Evolutionary conservation across 1,284 basidiomycete species (phyloP).

Genomic region (Vanrija humicola): DNA sequence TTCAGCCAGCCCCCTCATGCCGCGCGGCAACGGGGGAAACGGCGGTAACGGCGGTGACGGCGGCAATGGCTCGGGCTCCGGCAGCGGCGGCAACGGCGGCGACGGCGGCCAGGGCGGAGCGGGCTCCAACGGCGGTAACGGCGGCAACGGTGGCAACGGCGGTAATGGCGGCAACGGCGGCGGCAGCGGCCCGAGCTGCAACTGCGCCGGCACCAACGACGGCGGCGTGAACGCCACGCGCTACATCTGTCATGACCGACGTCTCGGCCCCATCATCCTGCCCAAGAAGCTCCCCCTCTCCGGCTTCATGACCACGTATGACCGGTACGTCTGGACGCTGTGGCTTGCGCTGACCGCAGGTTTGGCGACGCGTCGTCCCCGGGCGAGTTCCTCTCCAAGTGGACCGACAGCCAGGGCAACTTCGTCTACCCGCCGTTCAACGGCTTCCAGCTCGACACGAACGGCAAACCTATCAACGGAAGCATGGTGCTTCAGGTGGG

Average conservation of each 20-base stretch:
- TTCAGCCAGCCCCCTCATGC: too few species aligned
- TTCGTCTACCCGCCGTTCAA: neutral
- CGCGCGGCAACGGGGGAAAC: too few species aligned
- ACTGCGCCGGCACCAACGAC: neutral
- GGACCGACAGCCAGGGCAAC: neutral
- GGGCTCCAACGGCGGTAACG: too few species aligned
- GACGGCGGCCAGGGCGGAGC: too few species aligned
- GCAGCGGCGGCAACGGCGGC: too few species aligned
- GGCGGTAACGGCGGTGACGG: too few species aligned
- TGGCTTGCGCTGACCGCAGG: neutral
- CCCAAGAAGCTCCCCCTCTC: neutral
- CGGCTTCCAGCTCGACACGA: constrained; percentile 4
- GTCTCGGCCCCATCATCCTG: neutral
- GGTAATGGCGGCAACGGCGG: too few species aligned
- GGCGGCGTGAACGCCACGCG: neutral
- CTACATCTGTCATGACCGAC: neutral
- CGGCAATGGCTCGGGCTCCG: too few species aligned
- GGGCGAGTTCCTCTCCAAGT: constrained; percentile 1
- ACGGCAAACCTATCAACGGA: neutral
- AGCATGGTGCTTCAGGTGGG: neutral
- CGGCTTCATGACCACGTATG: neutral
- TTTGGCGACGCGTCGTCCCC: neutral
- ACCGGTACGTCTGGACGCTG: neutral
- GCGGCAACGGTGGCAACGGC: too few species aligned
- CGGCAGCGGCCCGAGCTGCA: neutral